Conservation (phyloP, 1,284 basidiomycete genomes). For the Mrakiaceae sp. region DNA sequence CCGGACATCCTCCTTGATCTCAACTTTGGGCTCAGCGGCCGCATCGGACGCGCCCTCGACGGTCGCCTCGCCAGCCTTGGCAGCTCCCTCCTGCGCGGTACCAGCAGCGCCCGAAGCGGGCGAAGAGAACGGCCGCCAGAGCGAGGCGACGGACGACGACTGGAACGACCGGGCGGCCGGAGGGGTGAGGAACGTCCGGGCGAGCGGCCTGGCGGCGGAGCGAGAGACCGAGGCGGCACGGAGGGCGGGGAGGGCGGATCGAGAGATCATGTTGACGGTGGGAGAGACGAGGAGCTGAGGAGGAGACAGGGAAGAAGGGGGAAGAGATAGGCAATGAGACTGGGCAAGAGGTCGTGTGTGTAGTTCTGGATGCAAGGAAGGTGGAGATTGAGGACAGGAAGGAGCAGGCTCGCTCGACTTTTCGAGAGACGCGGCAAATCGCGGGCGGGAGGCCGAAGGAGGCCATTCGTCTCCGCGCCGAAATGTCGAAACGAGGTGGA, state of each 20-base stretch:
- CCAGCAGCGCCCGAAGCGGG: neutral
- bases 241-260: neutral
- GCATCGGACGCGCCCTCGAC: constrained; percentile 20
- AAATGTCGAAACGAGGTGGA: too few relatives aligned
- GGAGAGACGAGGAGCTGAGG: neutral
- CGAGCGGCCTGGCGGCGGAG: too few relatives aligned
- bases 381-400: too few relatives aligned
- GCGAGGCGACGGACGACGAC: neutral
- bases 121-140: neutral
- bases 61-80: constrained; percentile 26
- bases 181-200: neutral
- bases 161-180: neutral
- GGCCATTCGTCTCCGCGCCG: too few relatives aligned
- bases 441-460: too few relatives aligned
- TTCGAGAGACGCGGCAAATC: too few relatives aligned
- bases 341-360: too few relatives aligned
- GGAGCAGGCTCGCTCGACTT: too few relatives aligned
- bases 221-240: neutral
- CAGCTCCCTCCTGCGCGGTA: constrained; percentile 5
- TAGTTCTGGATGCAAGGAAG: too few relatives aligned
- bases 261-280: neutral
- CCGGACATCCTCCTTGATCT: constrained; percentile 23
- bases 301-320: neutral
- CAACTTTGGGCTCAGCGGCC: constrained; percentile 23
- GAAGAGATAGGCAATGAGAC: too few relatives aligned